Evolutionary conservation across 2,329 filamentous ascomycete species (phyloP).

Genomic region (Aspergillus novofumigatus): DNA sequence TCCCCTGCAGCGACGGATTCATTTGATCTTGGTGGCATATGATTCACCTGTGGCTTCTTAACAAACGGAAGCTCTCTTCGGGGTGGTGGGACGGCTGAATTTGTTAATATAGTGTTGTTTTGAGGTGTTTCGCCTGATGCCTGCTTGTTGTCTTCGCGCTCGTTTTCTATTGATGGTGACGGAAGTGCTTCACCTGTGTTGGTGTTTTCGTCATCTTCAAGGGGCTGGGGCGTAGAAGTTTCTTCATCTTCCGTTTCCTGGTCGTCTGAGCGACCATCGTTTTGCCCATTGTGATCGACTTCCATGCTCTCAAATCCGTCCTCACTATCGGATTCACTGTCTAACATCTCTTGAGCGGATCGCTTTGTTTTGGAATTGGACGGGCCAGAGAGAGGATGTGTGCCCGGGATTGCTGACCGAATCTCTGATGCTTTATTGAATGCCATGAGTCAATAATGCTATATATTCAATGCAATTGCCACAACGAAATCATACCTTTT

Average conservation of each 20-base stretch:
- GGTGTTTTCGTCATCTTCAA: slow-evolving; percentile 30
- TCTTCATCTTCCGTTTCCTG: slow-evolving; percentile 25
- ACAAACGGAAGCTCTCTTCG: slow-evolving; percentile 41
- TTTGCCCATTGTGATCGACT: slow-evolving; percentile 19
- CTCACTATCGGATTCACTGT: slow-evolving; percentile 26
- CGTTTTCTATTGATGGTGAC: neutral
- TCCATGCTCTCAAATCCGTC: slow-evolving; percentile 38
- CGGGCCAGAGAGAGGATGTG: slow-evolving; percentile 9
- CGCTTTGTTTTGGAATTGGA: slow-evolving; percentile 25
- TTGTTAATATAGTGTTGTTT: slow-evolving; percentile 8
- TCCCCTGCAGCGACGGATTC: neutral
- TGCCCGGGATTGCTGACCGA: slow-evolving; percentile 14
- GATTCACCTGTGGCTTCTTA: slow-evolving; percentile 13
- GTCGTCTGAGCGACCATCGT: slow-evolving; percentile 8
- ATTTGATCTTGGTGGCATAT: neutral
- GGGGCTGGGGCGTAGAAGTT: slow-evolving; percentile 27
- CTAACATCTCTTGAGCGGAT: slow-evolving; percentile 15
- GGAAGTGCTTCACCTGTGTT: slow-evolving; percentile 28
- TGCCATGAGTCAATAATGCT: neutral
- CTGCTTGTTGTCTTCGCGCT: slow-evolving; percentile 1
- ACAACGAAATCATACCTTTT: slow-evolving; percentile 25
- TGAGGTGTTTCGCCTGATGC: neutral
- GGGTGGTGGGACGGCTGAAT: slow-evolving; percentile 30
- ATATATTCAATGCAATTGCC: neutral
- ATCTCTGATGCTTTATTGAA: slow-evolving; percentile 23